Evolutionary conservation across 441 rosid genomes (phyloP), one percentile per base, ranked within the genome.

Genomic region (Dalechampia spathulata): DNA sequence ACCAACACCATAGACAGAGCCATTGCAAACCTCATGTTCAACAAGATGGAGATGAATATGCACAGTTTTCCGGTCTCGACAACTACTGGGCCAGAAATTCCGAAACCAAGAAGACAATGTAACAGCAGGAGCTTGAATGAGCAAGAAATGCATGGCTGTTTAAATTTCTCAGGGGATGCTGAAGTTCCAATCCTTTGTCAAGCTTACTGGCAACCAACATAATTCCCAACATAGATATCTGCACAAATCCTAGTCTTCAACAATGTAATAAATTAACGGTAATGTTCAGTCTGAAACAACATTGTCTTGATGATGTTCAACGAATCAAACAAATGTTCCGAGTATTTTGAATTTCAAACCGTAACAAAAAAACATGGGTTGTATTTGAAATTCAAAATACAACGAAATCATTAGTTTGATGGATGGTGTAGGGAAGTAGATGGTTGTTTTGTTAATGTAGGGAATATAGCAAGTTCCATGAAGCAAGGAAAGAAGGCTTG

Each of bases 1-100:
- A 89, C 98, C 7, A 92, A 86, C 69, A 49, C 81, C 27, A 70
- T 84, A 2, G 97, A 92, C 57, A 73, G 97, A 74, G 76, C 97
- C 22, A 64, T 92, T 0, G 97, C 97, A 0, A 86, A 74, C 47
- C 79, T 89, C 56, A 74, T 88, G 74, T 92, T 76, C 74, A 75
- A 74, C 59, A 75, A 78, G 74, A 76, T 75, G 85, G 86, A 80
- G 38, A 25, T 65, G 28, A 76, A 81, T 39, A 55, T 67, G 15
- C 69, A 36, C 48, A 73, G 68, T 30, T 73, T 63, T 70, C 48
- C 68, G 0, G 30, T 45, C 27, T 36, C 50, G 4, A 12, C 13
- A 11, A 19, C 49, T 26, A 50, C 61, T 40, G 30, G 60, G 40
- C 57, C 58, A 45, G 64, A 60, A 52, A 39, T 32, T 7, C 25